Evolutionary conservation across 371 early-diverging fungal genomes (phyloP).

Genomic region (Cokeromyces recurvatus): DNA sequence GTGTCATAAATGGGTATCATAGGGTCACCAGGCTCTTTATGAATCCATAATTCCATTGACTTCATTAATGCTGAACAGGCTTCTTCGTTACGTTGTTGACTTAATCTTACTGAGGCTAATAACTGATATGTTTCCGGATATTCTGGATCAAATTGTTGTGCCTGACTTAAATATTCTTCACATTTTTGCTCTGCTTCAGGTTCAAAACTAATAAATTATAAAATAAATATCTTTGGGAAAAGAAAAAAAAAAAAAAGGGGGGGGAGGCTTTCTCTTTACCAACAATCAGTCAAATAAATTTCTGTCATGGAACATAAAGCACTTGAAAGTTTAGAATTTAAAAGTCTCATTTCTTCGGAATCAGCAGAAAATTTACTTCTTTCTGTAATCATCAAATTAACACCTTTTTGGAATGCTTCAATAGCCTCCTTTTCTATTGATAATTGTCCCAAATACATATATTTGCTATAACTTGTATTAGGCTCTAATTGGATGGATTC

Average conservation of each 20-base stretch:
- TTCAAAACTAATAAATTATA: conserved; percentile 64
- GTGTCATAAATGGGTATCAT: conserved; percentile 78
- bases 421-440: conserved; percentile 75
- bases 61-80: conserved; percentile 67
- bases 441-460: conserved; percentile 90
- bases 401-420: conserved; percentile 76
- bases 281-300: conserved; percentile 94
- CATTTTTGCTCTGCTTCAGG: conserved; percentile 85
- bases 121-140: conserved; percentile 87
- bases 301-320: conserved; percentile 94
- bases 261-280: conserved; percentile 69
- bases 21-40: conserved; percentile 53
- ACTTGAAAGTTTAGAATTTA: conserved; percentile 68
- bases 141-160: conserved; percentile 61
- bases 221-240: too few relatives aligned
- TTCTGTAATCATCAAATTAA: conserved; percentile 59
- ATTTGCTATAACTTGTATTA: conserved; percentile 70
- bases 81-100: conserved; percentile 79
- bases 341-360: conserved; percentile 40
- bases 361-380: conserved; percentile 12
- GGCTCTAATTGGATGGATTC: conserved; percentile 66
- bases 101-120: conserved; percentile 86
- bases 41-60: conserved; percentile 74
- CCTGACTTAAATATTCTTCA: conserved; percentile 68
- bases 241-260: too few relatives aligned